phyloP scores from a whole-genome alignment of 352 stramenopile species.

The Globisporangium cederbergense region DNA sequence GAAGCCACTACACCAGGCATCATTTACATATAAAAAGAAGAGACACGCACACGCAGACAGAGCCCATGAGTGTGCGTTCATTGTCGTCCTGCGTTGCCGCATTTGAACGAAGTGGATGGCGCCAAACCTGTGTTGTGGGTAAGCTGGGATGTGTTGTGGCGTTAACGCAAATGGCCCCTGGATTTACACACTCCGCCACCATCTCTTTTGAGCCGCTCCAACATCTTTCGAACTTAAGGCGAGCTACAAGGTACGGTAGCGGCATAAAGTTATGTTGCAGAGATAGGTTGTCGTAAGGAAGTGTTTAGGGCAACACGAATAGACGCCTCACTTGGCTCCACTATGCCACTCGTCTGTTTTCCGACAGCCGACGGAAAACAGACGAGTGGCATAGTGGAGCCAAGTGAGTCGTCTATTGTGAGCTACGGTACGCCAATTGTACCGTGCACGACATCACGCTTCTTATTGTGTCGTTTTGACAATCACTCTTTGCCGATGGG shows the following conservation, averaged over 20 bases:
- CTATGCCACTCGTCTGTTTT: no score
- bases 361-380: no score
- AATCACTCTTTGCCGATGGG: no score
- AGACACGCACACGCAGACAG: no score
- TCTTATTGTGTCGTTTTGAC: not conserved
- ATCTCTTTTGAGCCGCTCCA: slow-evolving; percentile 1
- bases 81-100: not conserved
- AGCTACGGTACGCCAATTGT: no score
- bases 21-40: not conserved
- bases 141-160: not conserved
- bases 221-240: not conserved
- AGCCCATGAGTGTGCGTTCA: not conserved
- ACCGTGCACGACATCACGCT: no score
- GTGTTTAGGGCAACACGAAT: no score
- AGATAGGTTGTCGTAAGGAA: no score
- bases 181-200: slow-evolving; percentile 3
- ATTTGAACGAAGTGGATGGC: not conserved
- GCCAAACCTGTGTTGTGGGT: slow-evolving; percentile 1
- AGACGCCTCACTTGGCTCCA: no score
- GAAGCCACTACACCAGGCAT: not conserved
- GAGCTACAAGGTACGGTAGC: not conserved
- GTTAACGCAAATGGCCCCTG: not conserved
- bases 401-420: no score
- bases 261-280: no score
- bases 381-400: no score